Evolutionary conservation across 2,329 filamentous ascomycete genomes (phyloP).

Genomic region (Scopulariopsis brevicaulis): DNA sequence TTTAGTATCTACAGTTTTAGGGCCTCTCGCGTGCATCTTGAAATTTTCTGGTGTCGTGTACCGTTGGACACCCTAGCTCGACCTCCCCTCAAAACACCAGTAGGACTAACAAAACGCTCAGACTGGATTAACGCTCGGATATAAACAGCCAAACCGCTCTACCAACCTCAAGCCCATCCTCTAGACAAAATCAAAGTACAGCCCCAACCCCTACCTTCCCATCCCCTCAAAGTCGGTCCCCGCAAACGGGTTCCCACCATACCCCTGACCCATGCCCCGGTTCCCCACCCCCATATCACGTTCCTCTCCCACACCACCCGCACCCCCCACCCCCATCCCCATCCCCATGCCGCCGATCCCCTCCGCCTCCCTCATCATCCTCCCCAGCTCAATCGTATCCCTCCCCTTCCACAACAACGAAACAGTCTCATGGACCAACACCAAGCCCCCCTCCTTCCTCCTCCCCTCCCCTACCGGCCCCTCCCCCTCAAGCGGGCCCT

Average conservation of each 20-base stretch:
- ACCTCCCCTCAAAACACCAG: too few relatives aligned
- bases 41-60: too few relatives aligned
- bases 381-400: conserved; percentile 11
- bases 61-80: too few relatives aligned
- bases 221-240: conserved; percentile 3
- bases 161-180: neutral
- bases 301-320: neutral
- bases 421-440: conserved; percentile 23
- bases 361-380: neutral
- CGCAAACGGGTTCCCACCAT: neutral
- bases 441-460: conserved; percentile 13
- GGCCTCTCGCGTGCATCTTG: too few relatives aligned
- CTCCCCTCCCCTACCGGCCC: conserved; percentile 9
- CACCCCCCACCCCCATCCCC: neutral
- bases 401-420: conserved; percentile 21
- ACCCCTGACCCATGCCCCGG: neutral
- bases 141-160: neutral
- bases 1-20: too few relatives aligned
- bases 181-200: neutral
- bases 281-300: neutral
- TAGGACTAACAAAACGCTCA: neutral
- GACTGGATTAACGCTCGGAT: neutral
- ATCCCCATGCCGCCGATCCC: neutral
- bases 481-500: conserved; percentile 7
- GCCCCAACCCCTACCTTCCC: neutral